Evolutionary conservation across 805 yeast genomes (phyloP).

Genomic region (Cyberlindnera xishuangbannaensis): DNA sequence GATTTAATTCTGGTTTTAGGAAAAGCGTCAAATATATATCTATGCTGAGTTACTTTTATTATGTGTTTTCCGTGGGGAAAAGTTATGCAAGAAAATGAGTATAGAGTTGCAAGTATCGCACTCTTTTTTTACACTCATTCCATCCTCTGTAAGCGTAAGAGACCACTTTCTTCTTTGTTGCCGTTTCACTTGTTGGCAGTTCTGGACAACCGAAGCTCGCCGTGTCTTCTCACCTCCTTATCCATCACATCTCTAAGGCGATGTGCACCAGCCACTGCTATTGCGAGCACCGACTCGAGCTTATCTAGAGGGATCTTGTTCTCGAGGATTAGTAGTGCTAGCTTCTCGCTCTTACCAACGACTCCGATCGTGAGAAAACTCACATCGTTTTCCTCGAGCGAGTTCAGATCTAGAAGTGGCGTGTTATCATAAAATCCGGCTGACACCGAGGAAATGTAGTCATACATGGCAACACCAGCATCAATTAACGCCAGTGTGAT

Average conservation of each 20-base stretch:
- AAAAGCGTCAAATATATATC: too few relatives aligned
- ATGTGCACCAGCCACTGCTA: conserved; percentile 85
- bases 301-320: conserved; percentile 80
- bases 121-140: too few relatives aligned
- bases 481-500: conserved; percentile 86
- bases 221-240: conserved; percentile 70
- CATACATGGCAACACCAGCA: conserved; percentile 93
- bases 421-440: conserved; percentile 76
- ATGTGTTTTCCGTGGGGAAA: too few relatives aligned
- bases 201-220: conserved; percentile 50
- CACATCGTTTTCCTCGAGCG: conserved; percentile 78
- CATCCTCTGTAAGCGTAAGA: too few relatives aligned
- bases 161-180: too few relatives aligned
- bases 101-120: too few relatives aligned
- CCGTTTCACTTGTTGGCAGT: conserved; percentile 26
- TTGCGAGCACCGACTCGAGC: conserved; percentile 66
- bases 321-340: conserved; percentile 72
- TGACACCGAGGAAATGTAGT: conserved; percentile 74
- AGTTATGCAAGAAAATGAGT: too few relatives aligned
- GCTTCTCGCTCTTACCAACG: conserved; percentile 74
- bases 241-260: conserved; percentile 83
- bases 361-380: conserved; percentile 78
- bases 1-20: too few relatives aligned
- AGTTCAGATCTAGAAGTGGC: conserved; percentile 77
- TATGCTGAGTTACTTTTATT: too few relatives aligned